Evolutionary conservation across 371 early-diverging fungal species (phyloP).

Genomic region (Syncephalastrum monosporum): DNA sequence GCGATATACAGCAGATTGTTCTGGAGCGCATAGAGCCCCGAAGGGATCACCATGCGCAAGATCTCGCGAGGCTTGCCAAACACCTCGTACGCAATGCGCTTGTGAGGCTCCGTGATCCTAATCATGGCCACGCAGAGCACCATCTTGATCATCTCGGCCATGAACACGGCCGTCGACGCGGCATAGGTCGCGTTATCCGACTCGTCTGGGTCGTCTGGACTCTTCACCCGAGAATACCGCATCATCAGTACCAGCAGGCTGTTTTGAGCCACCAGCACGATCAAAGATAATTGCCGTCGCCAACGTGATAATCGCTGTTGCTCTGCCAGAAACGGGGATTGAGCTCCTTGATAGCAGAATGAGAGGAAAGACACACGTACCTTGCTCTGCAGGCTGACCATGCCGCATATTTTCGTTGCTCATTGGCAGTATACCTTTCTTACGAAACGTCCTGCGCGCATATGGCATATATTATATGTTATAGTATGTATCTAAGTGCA

Average conservation of each 20-base stretch:
- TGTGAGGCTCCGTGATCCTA: not conserved
- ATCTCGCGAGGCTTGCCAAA: conserved; percentile 53
- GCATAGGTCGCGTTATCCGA: conserved; percentile 62
- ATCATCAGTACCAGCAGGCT: conserved; percentile 65
- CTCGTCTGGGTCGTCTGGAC: conserved; percentile 16
- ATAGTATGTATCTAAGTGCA: not conserved
- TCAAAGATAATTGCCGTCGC: conserved; percentile 54
- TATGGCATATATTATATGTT: not conserved
- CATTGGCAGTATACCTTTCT: conserved; percentile 2
- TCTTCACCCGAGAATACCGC: conserved; percentile 54
- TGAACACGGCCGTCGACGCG: conserved; percentile 67
- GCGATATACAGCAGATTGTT: conserved; percentile 94
- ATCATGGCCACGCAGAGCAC: conserved; percentile 30
- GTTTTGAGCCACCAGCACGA: conserved; percentile 60
- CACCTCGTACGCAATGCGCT: conserved; percentile 49
- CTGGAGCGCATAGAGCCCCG: conserved; percentile 89
- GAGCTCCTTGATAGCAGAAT: too few relatives aligned
- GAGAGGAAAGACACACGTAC: not conserved
- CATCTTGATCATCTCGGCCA: conserved; percentile 61
- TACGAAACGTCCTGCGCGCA: conserved; percentile 7
- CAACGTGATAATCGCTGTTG: too few relatives aligned
- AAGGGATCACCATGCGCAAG: conserved; percentile 78
- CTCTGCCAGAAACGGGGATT: too few relatives aligned
- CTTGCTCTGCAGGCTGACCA: not conserved
- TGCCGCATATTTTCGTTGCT: not conserved